phyloP scores from a whole-genome alignment of 371 early-diverging fungal genomes.

The Rhizopus microsporus region DNA sequence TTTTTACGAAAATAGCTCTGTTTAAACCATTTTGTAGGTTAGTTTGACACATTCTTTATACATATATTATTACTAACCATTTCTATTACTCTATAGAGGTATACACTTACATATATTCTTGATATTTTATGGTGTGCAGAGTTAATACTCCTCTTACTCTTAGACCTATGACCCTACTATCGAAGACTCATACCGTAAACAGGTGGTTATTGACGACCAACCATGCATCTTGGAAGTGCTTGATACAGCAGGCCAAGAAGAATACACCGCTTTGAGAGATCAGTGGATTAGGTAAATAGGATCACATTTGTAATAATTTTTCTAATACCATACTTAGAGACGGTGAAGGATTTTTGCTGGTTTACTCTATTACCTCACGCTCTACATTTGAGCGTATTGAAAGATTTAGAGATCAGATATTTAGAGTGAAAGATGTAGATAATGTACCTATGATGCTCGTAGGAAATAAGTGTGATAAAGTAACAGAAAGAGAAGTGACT shows the following conservation, averaged over 20 bases:
- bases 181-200: conserved; percentile 94
- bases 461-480: conserved; percentile 88
- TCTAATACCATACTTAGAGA: conserved; percentile 47
- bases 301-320: neutral
- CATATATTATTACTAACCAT: neutral
- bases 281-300: conserved; percentile 82
- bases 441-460: conserved; percentile 84
- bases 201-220: conserved; percentile 95
- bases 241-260: conserved; percentile 46
- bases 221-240: conserved; percentile 92
- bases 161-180: conserved; percentile 96
- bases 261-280: conserved; percentile 85
- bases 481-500: conserved; percentile 73
- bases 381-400: conserved; percentile 81
- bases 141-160: neutral
- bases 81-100: conserved; percentile 12
- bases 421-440: conserved; percentile 78
- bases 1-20: conserved; percentile 70
- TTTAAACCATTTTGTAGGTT: conserved; percentile 81
- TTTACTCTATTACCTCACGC: conserved; percentile 84
- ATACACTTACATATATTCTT: neutral
- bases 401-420: conserved; percentile 78
- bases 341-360: conserved; percentile 87
- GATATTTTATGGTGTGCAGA: neutral
- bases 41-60: neutral